Evolutionary conservation across 2,329 filamentous ascomycete species (phyloP), one percentile per base, ranked within the genome.

Genomic region (Alternaria gaisen): DNA sequence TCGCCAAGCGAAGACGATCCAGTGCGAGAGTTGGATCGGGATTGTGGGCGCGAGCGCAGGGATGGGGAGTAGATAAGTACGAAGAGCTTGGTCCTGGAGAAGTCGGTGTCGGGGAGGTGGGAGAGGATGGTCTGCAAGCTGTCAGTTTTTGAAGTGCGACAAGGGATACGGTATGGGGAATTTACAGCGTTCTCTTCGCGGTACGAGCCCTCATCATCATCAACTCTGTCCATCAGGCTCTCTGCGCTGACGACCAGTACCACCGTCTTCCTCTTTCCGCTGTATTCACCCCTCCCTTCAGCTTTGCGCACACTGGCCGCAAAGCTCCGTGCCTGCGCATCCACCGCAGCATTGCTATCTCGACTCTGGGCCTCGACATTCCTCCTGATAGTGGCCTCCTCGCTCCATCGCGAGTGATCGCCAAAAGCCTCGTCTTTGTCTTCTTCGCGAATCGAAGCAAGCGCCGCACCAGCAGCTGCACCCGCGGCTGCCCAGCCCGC

Each of bases 381-480:
- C 57, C 80, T 80, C 68, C 90, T 88, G 50, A 90, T 86, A 70
- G 92, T 90, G 22, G 90, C 92, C 80, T 97, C 94, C 78, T 97
- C 93, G 14, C 91, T 93, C 94, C 94, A 97, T 53, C 92, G 89
- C 76, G 92, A 91, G 79, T 95, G 92, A 77, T 97, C 94, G 65
- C 88, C 89, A 77, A 91, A 95, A 53, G 60, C 60, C 58, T 90
- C 90, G 63, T 88, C 86, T 74, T 88, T 89, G 74, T 94, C 91
- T 74, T 96, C 93, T 76, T 97, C 92, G 56, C 91, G 87, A 67
- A 96, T 95, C 16, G 91, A 90, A 55, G 90, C 90, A 67, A 97
- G 83, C 26, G 93, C 93, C 63, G 90, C 93, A 42, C 93, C 93
- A 63, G 97, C 88, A 48, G 87, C 92, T 18, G 91, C 91, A 14